Evolutionary conservation across 1,139 yeast species (phyloP).

Genomic region (Candida freyschussii): DNA sequence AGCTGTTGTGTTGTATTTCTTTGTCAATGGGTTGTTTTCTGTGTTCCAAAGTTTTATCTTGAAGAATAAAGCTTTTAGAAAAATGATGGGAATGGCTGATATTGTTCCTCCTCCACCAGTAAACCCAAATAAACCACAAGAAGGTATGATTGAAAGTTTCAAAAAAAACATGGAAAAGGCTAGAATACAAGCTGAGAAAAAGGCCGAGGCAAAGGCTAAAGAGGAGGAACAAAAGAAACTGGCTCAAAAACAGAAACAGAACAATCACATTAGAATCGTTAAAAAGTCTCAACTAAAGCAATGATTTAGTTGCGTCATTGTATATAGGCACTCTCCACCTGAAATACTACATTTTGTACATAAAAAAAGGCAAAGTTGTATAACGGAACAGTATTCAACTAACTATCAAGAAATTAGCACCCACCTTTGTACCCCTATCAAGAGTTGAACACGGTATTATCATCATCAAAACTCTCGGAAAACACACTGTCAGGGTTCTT

Average conservation of each 20-base stretch:
- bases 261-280: conserved; percentile 32
- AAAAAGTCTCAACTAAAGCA: conserved; percentile 28
- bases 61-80: conserved; percentile 56
- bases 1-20: conserved; percentile 79
- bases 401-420: not conserved
- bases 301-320: too few species aligned
- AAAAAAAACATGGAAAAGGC: conserved; percentile 61
- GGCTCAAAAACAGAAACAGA: conserved; percentile 29
- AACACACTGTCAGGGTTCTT: conserved; percentile 30
- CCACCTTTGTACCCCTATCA: conserved; percentile 1
- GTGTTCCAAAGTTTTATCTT: conserved; percentile 65
- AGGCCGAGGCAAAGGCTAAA: conserved; percentile 30
- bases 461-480: conserved; percentile 13
- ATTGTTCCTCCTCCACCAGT: conserved; percentile 46
- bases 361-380: too few species aligned
- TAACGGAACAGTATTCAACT: not conserved
- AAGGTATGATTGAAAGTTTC: conserved; percentile 48
- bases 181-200: conserved; percentile 42
- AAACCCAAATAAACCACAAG: conserved; percentile 33
- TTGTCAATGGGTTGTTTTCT: conserved; percentile 73
- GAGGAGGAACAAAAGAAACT: conserved; percentile 29
- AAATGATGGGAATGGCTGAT: conserved; percentile 58
- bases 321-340: not conserved
- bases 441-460: conserved; percentile 1
- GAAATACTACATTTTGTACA: not conserved